These are phyloP conservation scores for Plasmodium ovale DNA, from an alignment of 169 alveolate genomes.

Conservation along the genomic window DNA sequence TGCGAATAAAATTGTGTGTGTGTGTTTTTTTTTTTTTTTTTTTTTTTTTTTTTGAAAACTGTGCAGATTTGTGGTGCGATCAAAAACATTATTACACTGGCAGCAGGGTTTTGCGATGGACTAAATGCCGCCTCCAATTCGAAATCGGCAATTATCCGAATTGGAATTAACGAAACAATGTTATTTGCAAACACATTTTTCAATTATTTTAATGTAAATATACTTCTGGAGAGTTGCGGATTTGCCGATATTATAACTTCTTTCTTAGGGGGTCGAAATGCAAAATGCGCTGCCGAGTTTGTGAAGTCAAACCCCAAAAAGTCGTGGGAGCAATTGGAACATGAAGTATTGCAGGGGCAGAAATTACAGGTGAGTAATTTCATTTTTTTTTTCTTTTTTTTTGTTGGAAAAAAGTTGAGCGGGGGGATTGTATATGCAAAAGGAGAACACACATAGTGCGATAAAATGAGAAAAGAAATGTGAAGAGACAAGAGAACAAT, in stretches of 20 bases:
- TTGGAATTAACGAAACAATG: slow-evolving; percentile 92
- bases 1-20: neutral
- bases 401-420: neutral
- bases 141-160: slow-evolving; percentile 94
- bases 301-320: slow-evolving; percentile 86
- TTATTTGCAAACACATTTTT: slow-evolving; percentile 85
- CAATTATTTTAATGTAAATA: slow-evolving; percentile 79
- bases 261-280: slow-evolving; percentile 93
- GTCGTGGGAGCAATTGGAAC: slow-evolving; percentile 91
- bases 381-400: slow-evolving; percentile 29
- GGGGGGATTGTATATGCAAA: neutral
- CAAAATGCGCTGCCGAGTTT: slow-evolving; percentile 93
- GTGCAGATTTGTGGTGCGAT: slow-evolving; percentile 93
- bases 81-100: slow-evolving; percentile 93
- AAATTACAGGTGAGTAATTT: slow-evolving; percentile 86
- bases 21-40: neutral
- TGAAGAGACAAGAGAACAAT: too few relatives aligned
- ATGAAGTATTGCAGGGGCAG: slow-evolving; percentile 93
- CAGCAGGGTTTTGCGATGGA: slow-evolving; percentile 96
- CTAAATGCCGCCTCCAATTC: slow-evolving; percentile 93
- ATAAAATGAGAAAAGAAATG: too few relatives aligned
- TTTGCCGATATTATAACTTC: slow-evolving; percentile 94
- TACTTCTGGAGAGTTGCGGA: slow-evolving; percentile 93
- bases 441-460: too few relatives aligned
- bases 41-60: neutral